phyloP scores from a whole-genome alignment of 768 basidiomycete species.

The Tylopilus sp. region DNA sequence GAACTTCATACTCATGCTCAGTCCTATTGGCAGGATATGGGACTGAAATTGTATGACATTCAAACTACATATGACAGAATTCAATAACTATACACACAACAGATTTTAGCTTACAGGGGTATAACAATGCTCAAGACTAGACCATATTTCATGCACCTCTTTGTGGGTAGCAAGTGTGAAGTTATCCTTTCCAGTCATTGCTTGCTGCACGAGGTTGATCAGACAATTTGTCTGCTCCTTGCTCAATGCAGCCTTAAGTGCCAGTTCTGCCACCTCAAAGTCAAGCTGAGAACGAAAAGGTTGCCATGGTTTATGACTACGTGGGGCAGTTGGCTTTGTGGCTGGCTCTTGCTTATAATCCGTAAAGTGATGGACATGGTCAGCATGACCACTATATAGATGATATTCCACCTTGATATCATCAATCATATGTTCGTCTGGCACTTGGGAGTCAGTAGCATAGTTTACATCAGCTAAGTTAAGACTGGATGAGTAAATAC shows the following conservation, averaged over 20 bases:
- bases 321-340: not conserved
- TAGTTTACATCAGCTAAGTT: no score
- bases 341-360: not conserved
- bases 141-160: no score
- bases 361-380: not conserved
- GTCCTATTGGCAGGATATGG: conserved; percentile 10
- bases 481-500: no score
- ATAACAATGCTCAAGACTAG: not conserved
- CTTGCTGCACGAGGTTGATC: not conserved
- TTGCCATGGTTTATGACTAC: not conserved
- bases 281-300: not conserved
- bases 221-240: conserved; percentile 2
- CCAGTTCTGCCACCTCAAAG: conserved; percentile 11
- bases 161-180: conserved; percentile 5
- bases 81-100: not conserved
- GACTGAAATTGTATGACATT: not conserved
- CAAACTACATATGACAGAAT: not conserved
- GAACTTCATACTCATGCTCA: not conserved
- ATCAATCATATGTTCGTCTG: not conserved
- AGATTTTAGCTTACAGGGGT: not conserved
- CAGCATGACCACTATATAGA: not conserved
- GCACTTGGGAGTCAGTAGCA: no score
- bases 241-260: conserved; percentile 9
- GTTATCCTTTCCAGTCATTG: conserved; percentile 18
- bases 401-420: not conserved